Base-by-base conservation (phyloP, 768 basidiomycete species). In the Mycena amicta region DNA sequence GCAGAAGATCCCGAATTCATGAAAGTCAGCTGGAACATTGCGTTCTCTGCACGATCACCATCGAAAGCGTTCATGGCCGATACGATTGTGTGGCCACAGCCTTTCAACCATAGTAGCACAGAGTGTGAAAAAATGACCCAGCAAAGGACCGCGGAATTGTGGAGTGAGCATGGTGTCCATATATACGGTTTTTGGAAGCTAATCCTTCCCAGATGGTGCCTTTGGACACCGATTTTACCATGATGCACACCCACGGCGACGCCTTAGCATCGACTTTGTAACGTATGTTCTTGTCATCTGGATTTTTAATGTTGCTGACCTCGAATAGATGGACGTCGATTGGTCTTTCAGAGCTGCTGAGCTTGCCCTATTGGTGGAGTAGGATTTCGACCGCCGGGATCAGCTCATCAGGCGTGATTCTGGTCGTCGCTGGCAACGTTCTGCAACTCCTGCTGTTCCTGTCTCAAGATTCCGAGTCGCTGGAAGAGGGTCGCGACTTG, bases 21-120 rank as follows among this genome's bases (percentile, higher is more conserved):
- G 30, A 65, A 73, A n/a, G 60, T 77, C 11, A 67, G 63, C 8
- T 76, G 75, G 75, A 71, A 70, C 3, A 59, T 77, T 28, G 65
- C 67, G 2, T 74, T 69, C 31, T 69, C 72, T 0, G 71, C 69
- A 12, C 60, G 57, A 18, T 59, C 70, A 2, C 68, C 66, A 4
- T 54, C n/a, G 4, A 74, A 71, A 50, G 52, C 68, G 20, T 3
- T 56, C 2, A 20, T 68, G 20, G 59, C 62, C 1, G 67, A 72
- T 51, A 51, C 52, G 4, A 31, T 67, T 16, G 52, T 55, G n/a
- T 50, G 29, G 22, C 28, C 50, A 0, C 43, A 33, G 4, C 50
- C 31, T 2, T 54, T 54, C 33, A 58, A 68, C 37, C 63, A 62
- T 59, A 67, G 57, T 25, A 65, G 53, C 2, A 70, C 66, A 18